Evolutionary conservation across 2,329 filamentous ascomycete genomes (phyloP).

Genomic region (Clarireedia monteithiana): DNA sequence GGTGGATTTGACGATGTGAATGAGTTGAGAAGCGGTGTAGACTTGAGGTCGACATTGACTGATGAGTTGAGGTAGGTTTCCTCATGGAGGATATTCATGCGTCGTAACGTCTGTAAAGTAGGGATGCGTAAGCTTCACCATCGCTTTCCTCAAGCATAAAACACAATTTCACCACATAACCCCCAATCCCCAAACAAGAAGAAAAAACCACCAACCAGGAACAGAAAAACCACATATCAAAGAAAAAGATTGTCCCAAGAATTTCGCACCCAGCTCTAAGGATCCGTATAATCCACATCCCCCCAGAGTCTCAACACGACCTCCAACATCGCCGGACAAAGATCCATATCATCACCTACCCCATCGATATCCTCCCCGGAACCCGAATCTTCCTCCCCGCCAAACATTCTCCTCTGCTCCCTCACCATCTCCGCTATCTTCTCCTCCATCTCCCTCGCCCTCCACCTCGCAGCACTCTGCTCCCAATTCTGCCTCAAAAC

Average conservation of each 20-base stretch:
- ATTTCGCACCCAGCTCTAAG: constrained; percentile 13
- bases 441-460: constrained; percentile 17
- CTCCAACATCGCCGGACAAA: constrained; percentile 26
- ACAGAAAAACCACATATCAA: neutral
- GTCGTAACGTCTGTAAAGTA: constrained; percentile 20
- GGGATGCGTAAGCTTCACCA: constrained; percentile 23
- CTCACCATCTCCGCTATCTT: neutral
- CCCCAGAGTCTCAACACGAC: constrained; percentile 26
- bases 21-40: too few species aligned
- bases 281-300: constrained; percentile 29
- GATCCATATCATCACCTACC: constrained; percentile 26
- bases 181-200: constrained; percentile 10
- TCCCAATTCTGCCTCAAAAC: constrained; percentile 27
- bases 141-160: too few species aligned
- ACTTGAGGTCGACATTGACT: too few species aligned
- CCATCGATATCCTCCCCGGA: constrained; percentile 9
- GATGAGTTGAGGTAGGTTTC: too few species aligned
- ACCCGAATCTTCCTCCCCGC: constrained; percentile 25
- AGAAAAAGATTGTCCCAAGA: constrained; percentile 1
- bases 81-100: constrained; percentile 17
- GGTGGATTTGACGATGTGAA: too few species aligned
- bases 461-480: constrained; percentile 27
- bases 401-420: constrained; percentile 23
- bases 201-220: neutral
- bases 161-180: too few species aligned